Base-by-base conservation (phyloP, 192 early-diverging fungal genomes). In the Neocallimastix lanati region DNA sequence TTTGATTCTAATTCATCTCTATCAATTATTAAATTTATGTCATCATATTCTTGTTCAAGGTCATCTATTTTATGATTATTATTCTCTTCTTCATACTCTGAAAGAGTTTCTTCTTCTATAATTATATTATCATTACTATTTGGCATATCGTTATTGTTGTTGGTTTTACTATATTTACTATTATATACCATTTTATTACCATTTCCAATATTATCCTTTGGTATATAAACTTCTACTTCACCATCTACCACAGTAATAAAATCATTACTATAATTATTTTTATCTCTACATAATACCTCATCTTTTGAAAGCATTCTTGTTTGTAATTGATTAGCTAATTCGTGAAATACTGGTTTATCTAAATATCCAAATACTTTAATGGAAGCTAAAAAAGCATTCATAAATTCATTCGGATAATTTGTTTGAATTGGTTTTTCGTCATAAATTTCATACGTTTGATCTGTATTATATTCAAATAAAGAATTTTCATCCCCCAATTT, bases 341-440 rank as follows among this genome's bases (percentile, higher is more conserved):
- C 98, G 83, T 94, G 94, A 83, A 99, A 96, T 12, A 99, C 96
- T 2, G 94, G 94, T 80, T 94, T 88, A 77, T 99, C 98, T 16
- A 99, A 89, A 83, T 97, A 98, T 0, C 96, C 96, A 90, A 99
- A 98, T 13, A 97, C 93, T 84, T 94, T 95, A 84, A 96, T 97
- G 25, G 87, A 90, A 12, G 91, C 91, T 81, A 96, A 85, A 82
- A 96, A 96, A 0, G 90, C 93, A 76, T 88, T 88, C 58, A 94
- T 85, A 80, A 94, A 93, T 80, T 95, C 93, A 80, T 94, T 92
- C 28, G 82, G 85, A 81, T 29, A 83, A 82, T 27, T 79, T 4
- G 40, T 50, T 21, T 50, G 40, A 50, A 50, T 50, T 13, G 40
- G 40, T 50, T 50, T 50, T 21, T 50, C 40, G 21, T 50, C 40